Percentiles rank a stretch among this genome's conserved stretches.
Conservation (phyloP, 495 filamentous ascomycete species). For the Hyaloscypha bicolor region DNA sequence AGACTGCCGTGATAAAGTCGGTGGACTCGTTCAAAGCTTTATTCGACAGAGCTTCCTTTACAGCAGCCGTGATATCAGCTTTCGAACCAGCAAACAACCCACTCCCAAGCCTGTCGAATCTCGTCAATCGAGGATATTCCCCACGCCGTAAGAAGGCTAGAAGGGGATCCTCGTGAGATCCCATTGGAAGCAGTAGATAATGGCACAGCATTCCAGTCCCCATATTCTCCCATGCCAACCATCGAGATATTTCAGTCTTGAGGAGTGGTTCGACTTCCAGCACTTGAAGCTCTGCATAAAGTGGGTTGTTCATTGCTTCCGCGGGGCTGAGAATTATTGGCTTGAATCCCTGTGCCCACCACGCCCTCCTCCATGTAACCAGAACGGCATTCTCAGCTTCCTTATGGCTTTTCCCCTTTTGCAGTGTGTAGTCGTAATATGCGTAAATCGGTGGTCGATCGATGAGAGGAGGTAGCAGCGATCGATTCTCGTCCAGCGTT, state of each 20-base stretch:
- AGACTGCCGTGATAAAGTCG: constrained; percentile 59
- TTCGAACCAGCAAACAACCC: constrained; percentile 77
- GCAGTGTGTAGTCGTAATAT: constrained; percentile 75
- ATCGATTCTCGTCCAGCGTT: constrained; percentile 82
- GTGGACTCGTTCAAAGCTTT: constrained; percentile 56
- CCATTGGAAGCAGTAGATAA: constrained; percentile 86
- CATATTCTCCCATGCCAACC: constrained; percentile 95
- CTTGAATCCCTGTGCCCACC: constrained; percentile 91
- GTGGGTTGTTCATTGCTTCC: constrained; percentile 83
- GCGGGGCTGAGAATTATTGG: constrained; percentile 78
- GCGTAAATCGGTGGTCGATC: constrained; percentile 84
- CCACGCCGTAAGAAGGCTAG: constrained; percentile 73
- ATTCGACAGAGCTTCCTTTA: constrained; percentile 63
- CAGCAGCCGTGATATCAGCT: constrained; percentile 60
- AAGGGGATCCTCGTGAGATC: constrained; percentile 68
- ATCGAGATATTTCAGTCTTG: constrained; percentile 75
- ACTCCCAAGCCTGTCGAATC: constrained; percentile 72
- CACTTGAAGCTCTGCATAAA: constrained; percentile 70
- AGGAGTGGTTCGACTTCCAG: constrained; percentile 55
- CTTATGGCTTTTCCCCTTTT: constrained; percentile 60
- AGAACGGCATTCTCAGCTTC: constrained; percentile 78
- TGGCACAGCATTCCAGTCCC: constrained; percentile 81
- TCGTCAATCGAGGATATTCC: constrained; percentile 69
- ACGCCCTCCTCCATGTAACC: constrained; percentile 86
- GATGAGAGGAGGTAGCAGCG: constrained; percentile 80